phyloP scores from a whole-genome alignment of 441 rosid genomes.

The Arabidopsis hybrid region DNA sequence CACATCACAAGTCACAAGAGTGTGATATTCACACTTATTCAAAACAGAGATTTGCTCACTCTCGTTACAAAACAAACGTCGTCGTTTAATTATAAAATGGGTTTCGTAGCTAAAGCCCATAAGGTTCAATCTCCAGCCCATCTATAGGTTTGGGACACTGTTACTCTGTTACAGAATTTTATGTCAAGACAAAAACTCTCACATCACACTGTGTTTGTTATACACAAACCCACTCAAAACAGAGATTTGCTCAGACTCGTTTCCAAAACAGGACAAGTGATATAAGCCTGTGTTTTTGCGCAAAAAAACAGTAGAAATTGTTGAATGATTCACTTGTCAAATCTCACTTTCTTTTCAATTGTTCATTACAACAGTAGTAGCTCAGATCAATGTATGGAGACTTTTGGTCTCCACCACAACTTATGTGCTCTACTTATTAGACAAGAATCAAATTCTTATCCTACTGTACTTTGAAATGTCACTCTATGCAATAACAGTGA shows the following conservation, averaged over 20 bases:
- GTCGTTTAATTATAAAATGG: neutral
- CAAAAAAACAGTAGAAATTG: conserved; percentile 22
- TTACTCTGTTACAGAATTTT: neutral
- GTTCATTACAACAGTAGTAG: conserved; percentile 33
- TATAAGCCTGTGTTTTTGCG: conserved; percentile 24
- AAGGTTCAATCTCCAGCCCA: neutral
- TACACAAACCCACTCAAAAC: conserved; percentile 42
- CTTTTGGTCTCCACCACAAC: conserved; percentile 44
- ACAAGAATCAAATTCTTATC: conserved; percentile 40
- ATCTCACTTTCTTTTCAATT: conserved; percentile 44
- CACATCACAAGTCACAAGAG: conserved; percentile 18
- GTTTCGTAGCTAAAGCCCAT: conserved; percentile 20
- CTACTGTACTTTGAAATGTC: conserved; percentile 38
- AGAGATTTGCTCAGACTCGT: conserved; percentile 30
- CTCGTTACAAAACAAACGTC: conserved; percentile 15
- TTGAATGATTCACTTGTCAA: conserved; percentile 41
- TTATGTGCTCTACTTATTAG: conserved; percentile 16
- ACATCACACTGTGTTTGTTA: conserved; percentile 19
- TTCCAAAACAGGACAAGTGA: conserved; percentile 27
- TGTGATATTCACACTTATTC: no score
- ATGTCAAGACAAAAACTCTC: conserved; percentile 33
- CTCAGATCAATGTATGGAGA: conserved; percentile 22
- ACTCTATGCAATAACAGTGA: conserved; percentile 27
- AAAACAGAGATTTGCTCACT: conserved; percentile 24
- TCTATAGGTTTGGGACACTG: neutral